phyloP scores from a whole-genome alignment of 2,329 filamentous ascomycete species.

The Colletotrichum shisoi region DNA sequence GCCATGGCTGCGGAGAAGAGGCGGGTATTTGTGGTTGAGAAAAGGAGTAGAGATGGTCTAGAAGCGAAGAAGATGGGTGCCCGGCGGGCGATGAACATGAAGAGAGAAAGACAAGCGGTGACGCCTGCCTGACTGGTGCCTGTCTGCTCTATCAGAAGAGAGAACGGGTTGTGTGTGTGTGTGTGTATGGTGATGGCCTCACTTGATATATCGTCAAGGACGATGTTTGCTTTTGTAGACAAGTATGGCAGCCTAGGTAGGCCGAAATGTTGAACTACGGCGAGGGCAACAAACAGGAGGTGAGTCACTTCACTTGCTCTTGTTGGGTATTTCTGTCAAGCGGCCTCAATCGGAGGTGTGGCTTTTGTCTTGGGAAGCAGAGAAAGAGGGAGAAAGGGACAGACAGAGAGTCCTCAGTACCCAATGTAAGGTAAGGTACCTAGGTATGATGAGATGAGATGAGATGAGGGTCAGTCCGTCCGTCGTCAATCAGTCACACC shows the following conservation, averaged over 20 bases:
- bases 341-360: constrained; percentile 21
- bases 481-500: constrained; percentile 21
- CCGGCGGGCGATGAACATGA: constrained; percentile 30
- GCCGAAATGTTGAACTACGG: not conserved
- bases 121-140: not conserved
- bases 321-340: constrained; percentile 10
- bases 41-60: constrained; percentile 22
- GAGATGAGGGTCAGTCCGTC: not conserved
- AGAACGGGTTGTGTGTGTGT: not conserved
- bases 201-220: constrained; percentile 16
- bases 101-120: not conserved
- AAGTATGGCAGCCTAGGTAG: not conserved
- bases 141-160: not conserved
- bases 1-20: constrained; percentile 25
- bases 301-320: constrained; percentile 33
- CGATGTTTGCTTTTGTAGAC: constrained; percentile 14
- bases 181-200: constrained; percentile 3
- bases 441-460: no score
- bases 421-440: no score
- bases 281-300: constrained; percentile 10
- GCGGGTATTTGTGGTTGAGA: constrained; percentile 5
- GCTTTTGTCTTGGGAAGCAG: constrained; percentile 2
- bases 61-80: constrained; percentile 13
- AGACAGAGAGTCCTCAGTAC: constrained; percentile 10
- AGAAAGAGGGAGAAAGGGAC: not conserved